phyloP scores from a whole-genome alignment of 2,329 filamentous ascomycete genomes.

The Alternaria panax region DNA sequence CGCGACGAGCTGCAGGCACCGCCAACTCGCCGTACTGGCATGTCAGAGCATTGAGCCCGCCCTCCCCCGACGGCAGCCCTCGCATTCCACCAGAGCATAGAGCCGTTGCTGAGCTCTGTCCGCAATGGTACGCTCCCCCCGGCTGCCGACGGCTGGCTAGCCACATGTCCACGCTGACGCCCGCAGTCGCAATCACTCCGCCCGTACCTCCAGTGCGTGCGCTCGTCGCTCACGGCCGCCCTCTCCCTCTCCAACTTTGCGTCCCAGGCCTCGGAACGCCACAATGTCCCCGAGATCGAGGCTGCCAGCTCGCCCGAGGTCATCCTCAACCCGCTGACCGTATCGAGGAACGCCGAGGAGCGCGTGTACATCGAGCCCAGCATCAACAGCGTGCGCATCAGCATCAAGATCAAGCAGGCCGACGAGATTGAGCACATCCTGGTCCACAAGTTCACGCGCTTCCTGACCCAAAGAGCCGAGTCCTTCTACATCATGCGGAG shows the following conservation, averaged over 20 bases:
- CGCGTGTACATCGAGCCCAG: slow-evolving; percentile 94
- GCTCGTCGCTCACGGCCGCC: slow-evolving; percentile 90
- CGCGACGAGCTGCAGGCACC: slow-evolving; percentile 36
- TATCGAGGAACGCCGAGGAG: slow-evolving; percentile 97
- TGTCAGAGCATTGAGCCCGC: slow-evolving; percentile 41
- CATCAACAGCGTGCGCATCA: slow-evolving; percentile 95
- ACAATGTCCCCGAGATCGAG: slow-evolving; percentile 98
- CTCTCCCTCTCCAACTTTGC: slow-evolving; percentile 96
- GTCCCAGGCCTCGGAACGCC: slow-evolving; percentile 92
- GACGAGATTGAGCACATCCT: slow-evolving; percentile 98
- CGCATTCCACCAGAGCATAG: slow-evolving; percentile 24
- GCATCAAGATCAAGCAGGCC: slow-evolving; percentile 99
- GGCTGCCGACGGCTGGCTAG: not conserved
- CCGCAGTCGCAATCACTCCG: slow-evolving; percentile 90
- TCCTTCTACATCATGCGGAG: slow-evolving; percentile 95
- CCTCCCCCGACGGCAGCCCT: slow-evolving; percentile 25
- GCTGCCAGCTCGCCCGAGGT: slow-evolving; percentile 92
- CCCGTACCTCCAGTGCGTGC: slow-evolving; percentile 94
- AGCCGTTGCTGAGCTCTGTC: slow-evolving; percentile 26
- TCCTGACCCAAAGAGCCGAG: slow-evolving; percentile 94
- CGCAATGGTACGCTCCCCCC: slow-evolving; percentile 39
- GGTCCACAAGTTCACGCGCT: slow-evolving; percentile 97
- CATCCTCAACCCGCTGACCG: slow-evolving; percentile 85
- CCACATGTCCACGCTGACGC: slow-evolving; percentile 32
- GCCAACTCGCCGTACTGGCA: slow-evolving; percentile 37